These are phyloP conservation scores for Neoboletus brunneissimus DNA, from an alignment of 768 basidiomycete species.

Conservation along the genomic window DNA sequence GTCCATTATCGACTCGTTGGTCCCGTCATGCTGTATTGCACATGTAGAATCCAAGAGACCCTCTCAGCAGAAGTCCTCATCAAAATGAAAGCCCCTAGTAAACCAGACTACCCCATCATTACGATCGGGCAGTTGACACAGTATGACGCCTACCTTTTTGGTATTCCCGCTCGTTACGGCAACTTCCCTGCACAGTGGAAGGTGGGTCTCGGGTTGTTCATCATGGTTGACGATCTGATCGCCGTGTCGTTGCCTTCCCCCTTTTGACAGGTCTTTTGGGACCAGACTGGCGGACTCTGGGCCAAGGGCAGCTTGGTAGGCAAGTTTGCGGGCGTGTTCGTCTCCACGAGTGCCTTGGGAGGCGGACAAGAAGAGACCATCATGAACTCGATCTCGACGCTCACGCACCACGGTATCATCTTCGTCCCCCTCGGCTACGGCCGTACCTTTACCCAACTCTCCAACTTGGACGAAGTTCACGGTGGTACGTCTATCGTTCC, in stretches of 20 bases:
- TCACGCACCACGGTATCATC: constrained; percentile 71
- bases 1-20: constrained; percentile 18
- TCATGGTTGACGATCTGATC: constrained; percentile 1
- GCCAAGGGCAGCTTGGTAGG: constrained; percentile 54
- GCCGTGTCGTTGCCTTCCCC: background rate
- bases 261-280: constrained; percentile 62
- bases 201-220: constrained; percentile 33
- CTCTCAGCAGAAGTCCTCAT: constrained; percentile 63
- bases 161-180: constrained; percentile 46
- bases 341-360: constrained; percentile 65
- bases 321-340: constrained; percentile 76
- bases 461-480: constrained; percentile 48
- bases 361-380: constrained; percentile 74
- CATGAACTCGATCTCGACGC: constrained; percentile 49
- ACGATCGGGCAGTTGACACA: constrained; percentile 11
- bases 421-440: constrained; percentile 72
- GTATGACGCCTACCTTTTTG: constrained; percentile 42
- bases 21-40: background rate
- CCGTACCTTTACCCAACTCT: constrained; percentile 40
- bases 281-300: constrained; percentile 71
- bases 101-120: constrained; percentile 51
- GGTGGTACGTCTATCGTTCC: constrained; percentile 46
- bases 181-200: constrained; percentile 56
- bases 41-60: constrained; percentile 71
- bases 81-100: constrained; percentile 68